A percentile compares a stretch with the other conserved stretches of the same genome.
Conservation (phyloP, 73 alveolate species). For the Paraurostyla sp. region DNA sequence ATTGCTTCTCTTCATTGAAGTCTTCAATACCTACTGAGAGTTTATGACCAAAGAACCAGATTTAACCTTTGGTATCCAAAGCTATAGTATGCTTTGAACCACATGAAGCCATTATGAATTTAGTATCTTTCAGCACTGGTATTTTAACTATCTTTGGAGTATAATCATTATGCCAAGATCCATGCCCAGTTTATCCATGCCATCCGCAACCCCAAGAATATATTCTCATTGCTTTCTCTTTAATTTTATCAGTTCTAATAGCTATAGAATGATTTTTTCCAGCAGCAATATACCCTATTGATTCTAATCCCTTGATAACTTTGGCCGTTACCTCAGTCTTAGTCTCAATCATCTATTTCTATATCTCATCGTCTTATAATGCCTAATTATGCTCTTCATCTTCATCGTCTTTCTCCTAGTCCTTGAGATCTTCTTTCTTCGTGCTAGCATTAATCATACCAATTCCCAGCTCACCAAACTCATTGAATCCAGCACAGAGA, state of each 20-base stretch:
- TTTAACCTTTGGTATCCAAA: constrained; percentile 65
- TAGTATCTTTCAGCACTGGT: constrained; percentile 49
- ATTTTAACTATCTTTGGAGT: constrained; percentile 37
- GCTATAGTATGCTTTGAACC: constrained; percentile 72
- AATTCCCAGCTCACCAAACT: constrained; percentile 91
- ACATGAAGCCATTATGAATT: constrained; percentile 62
- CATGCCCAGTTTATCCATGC: constrained; percentile 82
- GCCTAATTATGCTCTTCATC: neutral
- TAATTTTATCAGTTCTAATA: constrained; percentile 55
- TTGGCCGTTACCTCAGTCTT: constrained; percentile 58
- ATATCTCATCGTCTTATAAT: neutral
- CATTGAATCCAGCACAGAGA: constrained; percentile 86
- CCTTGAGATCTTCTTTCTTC: constrained; percentile 36
- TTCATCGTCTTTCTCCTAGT: neutral
- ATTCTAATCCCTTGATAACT: constrained; percentile 56
- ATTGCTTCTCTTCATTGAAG: constrained; percentile 51
- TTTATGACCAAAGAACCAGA: constrained; percentile 76
- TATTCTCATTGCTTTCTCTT: constrained; percentile 76
- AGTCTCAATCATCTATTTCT: constrained; percentile 38
- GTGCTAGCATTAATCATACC: constrained; percentile 68
- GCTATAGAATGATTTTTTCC: constrained; percentile 85
- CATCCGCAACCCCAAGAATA: constrained; percentile 92
- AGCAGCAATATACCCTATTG: constrained; percentile 77
- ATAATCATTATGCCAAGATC: constrained; percentile 58
- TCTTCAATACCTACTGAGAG: constrained; percentile 70